These are phyloP conservation scores for Nigrospora osmanthi DNA, from an alignment of 2,329 filamentous ascomycete genomes.

Conservation along the genomic window DNA sequence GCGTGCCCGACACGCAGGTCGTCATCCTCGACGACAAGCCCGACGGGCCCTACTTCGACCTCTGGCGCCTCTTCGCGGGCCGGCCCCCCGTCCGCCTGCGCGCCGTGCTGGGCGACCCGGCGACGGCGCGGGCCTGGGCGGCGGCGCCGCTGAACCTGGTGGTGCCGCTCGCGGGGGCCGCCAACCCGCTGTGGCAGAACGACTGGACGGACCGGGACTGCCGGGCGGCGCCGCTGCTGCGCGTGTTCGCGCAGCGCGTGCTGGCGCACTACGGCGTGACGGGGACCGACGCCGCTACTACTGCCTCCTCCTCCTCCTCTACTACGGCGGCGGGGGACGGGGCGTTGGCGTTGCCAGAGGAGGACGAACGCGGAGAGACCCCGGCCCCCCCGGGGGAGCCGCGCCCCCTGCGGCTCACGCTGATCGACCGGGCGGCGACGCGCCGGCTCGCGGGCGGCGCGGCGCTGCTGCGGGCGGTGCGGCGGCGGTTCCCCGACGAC, in stretches of 20 bases:
- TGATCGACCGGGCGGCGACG: background rate
- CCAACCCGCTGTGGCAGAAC: slow-evolving; percentile 19
- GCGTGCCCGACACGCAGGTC: slow-evolving; percentile 12
- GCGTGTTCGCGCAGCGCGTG: background rate
- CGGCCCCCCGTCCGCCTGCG: slow-evolving; percentile 5
- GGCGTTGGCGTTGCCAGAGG: background rate
- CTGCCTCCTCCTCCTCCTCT: no score
- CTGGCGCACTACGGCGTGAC: background rate
- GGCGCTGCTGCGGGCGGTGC: background rate
- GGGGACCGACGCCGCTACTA: background rate
- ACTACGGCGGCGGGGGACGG: no score
- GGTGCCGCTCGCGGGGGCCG: slow-evolving; percentile 16
- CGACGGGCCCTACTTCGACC: slow-evolving; percentile 17
- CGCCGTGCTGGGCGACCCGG: slow-evolving; percentile 1
- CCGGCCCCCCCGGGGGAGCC: no score
- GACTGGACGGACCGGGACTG: slow-evolving; percentile 18
- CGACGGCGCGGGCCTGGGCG: background rate
- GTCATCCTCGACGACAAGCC: slow-evolving; percentile 15
- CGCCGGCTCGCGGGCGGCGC: background rate
- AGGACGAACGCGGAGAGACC: background rate
- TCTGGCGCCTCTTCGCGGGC: slow-evolving; percentile 14
- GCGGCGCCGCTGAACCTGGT: slow-evolving; percentile 11
- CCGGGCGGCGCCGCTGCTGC: background rate
- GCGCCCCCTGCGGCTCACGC: background rate
- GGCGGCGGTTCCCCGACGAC: background rate